Evolutionary conservation across 768 basidiomycete genomes (phyloP).

Genomic region (Lyophyllum decastes): DNA sequence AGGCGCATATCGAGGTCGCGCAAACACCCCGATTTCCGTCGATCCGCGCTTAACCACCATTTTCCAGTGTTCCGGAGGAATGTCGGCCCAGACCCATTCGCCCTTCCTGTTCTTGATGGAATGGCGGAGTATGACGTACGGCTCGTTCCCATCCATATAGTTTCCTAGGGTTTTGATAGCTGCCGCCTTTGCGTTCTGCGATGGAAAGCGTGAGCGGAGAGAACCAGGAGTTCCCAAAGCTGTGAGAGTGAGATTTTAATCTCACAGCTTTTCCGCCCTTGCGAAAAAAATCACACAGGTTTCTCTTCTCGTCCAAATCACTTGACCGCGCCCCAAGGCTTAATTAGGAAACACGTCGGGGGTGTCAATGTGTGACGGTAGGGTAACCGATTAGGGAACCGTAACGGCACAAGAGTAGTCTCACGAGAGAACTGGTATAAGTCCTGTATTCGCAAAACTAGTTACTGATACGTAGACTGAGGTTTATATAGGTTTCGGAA

Average conservation of each 20-base stretch:
- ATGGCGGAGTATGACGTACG: slow-evolving; percentile 13
- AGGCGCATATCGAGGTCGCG: neutral
- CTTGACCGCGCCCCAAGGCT: no score
- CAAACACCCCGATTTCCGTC: neutral
- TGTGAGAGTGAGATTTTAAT: no score
- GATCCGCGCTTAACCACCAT: neutral
- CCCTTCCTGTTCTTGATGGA: slow-evolving; percentile 12
- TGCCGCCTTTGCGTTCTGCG: neutral
- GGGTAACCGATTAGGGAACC: no score
- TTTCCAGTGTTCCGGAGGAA: slow-evolving; percentile 12
- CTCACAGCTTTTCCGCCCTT: no score
- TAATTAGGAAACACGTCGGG: no score
- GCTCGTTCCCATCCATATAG: neutral
- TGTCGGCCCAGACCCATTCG: slow-evolving; percentile 20
- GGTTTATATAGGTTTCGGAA: no score
- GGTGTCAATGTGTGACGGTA: no score
- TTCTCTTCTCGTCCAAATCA: no score
- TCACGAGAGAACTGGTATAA: neutral
- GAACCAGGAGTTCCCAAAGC: neutral
- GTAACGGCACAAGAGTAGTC: no score
- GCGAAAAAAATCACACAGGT: no score
- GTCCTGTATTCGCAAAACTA: slow-evolving; percentile 1
- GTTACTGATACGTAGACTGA: neutral
- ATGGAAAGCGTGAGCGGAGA: neutral
- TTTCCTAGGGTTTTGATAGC: neutral